Base-by-base conservation (phyloP, 176 grass and related monocot genomes). In the Alopecurus myosuroides region DNA sequence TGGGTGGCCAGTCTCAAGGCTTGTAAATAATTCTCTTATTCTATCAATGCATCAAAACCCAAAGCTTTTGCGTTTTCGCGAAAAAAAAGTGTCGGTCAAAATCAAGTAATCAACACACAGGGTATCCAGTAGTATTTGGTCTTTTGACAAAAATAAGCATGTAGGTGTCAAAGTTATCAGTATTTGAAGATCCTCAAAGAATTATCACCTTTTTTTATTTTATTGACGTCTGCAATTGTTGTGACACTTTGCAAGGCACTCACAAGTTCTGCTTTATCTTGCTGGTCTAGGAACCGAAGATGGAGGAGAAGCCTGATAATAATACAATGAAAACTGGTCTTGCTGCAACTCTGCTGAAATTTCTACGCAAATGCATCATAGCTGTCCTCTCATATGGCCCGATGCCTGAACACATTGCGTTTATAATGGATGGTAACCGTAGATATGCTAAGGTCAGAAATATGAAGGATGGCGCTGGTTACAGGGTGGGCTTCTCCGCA, bases 351-450 rank as follows among this genome's bases (percentile, higher is more conserved):
- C 3, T 89, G 58, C 62, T 74, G 37, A 84, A 58, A 29, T 85
- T 92, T 50, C 34, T 98, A 34, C 91, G 80, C 18, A 93, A 84
- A 76, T 98, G 84, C 60, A 23, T 98, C 9, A 63, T 93, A 79
- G 86, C 82, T 34, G 60, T 95, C 44, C 79, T 98, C 39, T 90
- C 89, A 11, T 85, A 82, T 41, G 95, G 95, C 14, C 93, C 93
- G 11, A 91, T 95, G 84, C 89, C 91, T 20, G 84, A 74, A 4
- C 95, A 98, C 53, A 83, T 93, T 9, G 95, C 91, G 3, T 85
- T 98, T 86, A 95, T 98, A 49, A 93, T 98, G 93, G 95, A 98
- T 46, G 95, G 95, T 81, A 98, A 95, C 49, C 91, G 91, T 17
- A 89, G 95, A 76, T 98, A 88, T 67, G 93, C 93, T 44, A 95